These are phyloP conservation scores for Azolla pinnata DNA, from an alignment of 75 land plant species.

Conservation along the genomic window DNA sequence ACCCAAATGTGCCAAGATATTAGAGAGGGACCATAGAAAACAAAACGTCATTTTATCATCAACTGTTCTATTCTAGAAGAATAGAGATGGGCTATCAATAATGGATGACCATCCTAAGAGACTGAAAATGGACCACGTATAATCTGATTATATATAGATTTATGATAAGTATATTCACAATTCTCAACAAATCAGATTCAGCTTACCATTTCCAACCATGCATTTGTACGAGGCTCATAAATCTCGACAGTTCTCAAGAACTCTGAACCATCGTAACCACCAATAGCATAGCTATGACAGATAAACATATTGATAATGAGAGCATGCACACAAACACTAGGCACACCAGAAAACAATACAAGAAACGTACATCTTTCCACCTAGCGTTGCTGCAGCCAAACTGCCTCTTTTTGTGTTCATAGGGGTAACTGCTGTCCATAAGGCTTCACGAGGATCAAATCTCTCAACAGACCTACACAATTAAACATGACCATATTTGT, in stretches of 20 bases:
- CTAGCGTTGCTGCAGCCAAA: slow-evolving; percentile 55
- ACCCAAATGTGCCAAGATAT: too few species aligned
- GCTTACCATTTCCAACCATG: slow-evolving; percentile 43
- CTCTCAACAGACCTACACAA: slow-evolving; percentile 76
- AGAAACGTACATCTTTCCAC: slow-evolving; percentile 61
- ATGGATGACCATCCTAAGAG: too few species aligned
- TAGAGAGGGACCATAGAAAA: too few species aligned
- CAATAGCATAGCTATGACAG: slow-evolving; percentile 60
- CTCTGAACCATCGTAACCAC: slow-evolving; percentile 65
- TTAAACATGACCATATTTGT: too few species aligned
- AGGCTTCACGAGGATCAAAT: slow-evolving; percentile 73
- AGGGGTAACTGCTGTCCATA: slow-evolving; percentile 48
- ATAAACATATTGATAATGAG: neutral
- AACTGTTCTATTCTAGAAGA: too few species aligned
- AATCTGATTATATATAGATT: too few species aligned
- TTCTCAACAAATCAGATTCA: neutral
- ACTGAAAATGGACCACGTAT: too few species aligned
- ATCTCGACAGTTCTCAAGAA: slow-evolving; percentile 58
- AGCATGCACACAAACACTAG: neutral
- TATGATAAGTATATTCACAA: too few species aligned
- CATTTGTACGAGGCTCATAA: slow-evolving; percentile 58
- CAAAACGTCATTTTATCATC: too few species aligned
- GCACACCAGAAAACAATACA: neutral
- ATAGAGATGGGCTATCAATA: too few species aligned
- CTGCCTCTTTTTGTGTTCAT: slow-evolving; percentile 65